Evolutionary conservation across 2,329 filamentous ascomycete species (phyloP).

Genomic region (Incumbomyces delicatus): DNA sequence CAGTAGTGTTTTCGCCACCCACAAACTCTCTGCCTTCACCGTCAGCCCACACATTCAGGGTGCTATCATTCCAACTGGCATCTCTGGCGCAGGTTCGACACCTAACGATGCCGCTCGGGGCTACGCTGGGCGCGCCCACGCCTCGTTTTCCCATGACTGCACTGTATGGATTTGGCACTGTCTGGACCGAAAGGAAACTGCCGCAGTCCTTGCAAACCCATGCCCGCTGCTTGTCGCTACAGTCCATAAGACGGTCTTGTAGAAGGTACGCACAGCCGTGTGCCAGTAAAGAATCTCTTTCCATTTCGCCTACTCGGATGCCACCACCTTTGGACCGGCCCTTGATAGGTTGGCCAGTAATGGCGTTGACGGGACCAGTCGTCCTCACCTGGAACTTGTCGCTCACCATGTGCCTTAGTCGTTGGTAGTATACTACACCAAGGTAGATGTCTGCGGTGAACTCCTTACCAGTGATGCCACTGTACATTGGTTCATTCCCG

Average conservation of each 20-base stretch:
- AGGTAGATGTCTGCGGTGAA: slow-evolving; percentile 92
- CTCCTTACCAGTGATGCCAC: slow-evolving; percentile 89
- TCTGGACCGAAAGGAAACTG: slow-evolving; percentile 77
- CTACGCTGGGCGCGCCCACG: slow-evolving; percentile 47
- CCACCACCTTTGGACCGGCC: slow-evolving; percentile 91
- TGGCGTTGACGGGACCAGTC: slow-evolving; percentile 78
- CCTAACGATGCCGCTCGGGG: slow-evolving; percentile 51
- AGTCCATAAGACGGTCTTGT: slow-evolving; percentile 93
- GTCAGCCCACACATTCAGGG: slow-evolving; percentile 78
- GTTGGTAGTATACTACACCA: slow-evolving; percentile 95
- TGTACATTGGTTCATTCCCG: slow-evolving; percentile 98
- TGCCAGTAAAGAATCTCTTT: slow-evolving; percentile 86
- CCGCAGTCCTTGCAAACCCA: slow-evolving; percentile 88
- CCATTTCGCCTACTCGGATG: slow-evolving; percentile 99
- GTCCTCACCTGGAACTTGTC: slow-evolving; percentile 98
- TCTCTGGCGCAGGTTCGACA: slow-evolving; percentile 69
- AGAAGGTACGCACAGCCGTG: slow-evolving; percentile 92
- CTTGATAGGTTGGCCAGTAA: slow-evolving; percentile 95
- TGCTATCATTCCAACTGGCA: slow-evolving; percentile 51
- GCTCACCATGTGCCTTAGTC: slow-evolving; percentile 98
- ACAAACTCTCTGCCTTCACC: slow-evolving; percentile 73
- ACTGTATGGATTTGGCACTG: slow-evolving; percentile 28
- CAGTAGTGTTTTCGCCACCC: slow-evolving; percentile 80
- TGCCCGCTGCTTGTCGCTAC: slow-evolving; percentile 80
- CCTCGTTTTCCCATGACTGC: slow-evolving; percentile 30